These are phyloP conservation scores for Stereum hirsutum DNA, from an alignment of 1,284 basidiomycete species.

Conservation along the genomic window DNA sequence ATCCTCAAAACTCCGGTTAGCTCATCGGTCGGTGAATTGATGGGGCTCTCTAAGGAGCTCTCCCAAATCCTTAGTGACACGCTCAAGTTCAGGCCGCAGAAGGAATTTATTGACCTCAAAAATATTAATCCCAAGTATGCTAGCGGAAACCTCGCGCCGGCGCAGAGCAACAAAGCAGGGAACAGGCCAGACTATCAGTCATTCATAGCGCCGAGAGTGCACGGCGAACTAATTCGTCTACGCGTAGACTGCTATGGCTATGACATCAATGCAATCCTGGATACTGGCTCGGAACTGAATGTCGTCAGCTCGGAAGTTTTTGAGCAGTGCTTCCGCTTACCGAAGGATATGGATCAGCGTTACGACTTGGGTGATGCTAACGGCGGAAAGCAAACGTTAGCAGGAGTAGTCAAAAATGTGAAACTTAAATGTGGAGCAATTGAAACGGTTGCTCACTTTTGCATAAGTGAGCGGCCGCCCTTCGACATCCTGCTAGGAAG, in stretches of 20 bases:
- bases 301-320: constrained; percentile 8
- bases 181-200: neutral
- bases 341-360: neutral
- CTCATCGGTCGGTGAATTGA: neutral
- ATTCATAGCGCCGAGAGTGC: neutral
- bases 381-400: neutral
- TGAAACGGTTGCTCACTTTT: constrained; percentile 9
- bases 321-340: neutral
- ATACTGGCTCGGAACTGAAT: constrained; percentile 17
- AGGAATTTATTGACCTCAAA: no score
- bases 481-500: constrained; percentile 18
- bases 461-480: constrained; percentile 12
- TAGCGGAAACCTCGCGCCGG: neutral
- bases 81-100: neutral
- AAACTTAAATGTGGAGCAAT: neutral
- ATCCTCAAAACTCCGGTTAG: neutral
- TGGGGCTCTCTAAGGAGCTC: neutral
- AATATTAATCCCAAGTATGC: neutral
- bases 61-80: neutral
- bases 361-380: neutral
- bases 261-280: constrained; percentile 13
- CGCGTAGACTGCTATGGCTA: constrained; percentile 5
- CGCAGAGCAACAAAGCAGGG: neutral
- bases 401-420: neutral
- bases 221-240: neutral